phyloP scores from a whole-genome alignment of 2,329 filamentous ascomycete genomes.

The Colletotrichum musicola region DNA sequence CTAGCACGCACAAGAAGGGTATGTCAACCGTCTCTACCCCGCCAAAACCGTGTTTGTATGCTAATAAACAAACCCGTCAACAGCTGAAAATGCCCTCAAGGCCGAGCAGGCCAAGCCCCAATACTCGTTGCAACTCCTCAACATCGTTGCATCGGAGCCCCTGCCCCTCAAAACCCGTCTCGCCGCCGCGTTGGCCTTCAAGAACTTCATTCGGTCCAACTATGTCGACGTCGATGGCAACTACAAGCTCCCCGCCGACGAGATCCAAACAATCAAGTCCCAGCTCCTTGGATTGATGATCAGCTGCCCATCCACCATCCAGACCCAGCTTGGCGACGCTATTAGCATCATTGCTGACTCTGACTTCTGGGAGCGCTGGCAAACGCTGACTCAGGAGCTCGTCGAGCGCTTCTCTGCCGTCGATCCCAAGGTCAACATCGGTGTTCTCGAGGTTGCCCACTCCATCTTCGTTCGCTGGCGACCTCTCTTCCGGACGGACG shows the following conservation, averaged over 20 bases:
- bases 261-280: conserved; percentile 91
- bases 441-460: conserved; percentile 96
- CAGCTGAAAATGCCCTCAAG: conserved; percentile 86
- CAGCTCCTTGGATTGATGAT: conserved; percentile 98
- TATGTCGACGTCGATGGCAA: conserved; percentile 96
- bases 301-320: conserved; percentile 85
- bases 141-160: conserved; percentile 84
- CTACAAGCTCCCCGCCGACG: conserved; percentile 86
- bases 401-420: conserved; percentile 86
- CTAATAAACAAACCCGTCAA: conserved; percentile 51
- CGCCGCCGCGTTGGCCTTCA: conserved; percentile 93
- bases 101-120: conserved; percentile 84
- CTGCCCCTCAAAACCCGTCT: conserved; percentile 85
- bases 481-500: conserved; percentile 92
- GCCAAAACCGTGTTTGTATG: conserved; percentile 44
- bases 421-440: conserved; percentile 88
- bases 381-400: conserved; percentile 93
- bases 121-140: conserved; percentile 89
- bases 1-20: conserved; percentile 91
- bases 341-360: conserved; percentile 98
- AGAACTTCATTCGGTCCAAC: conserved; percentile 96
- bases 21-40: conserved; percentile 47
- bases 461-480: conserved; percentile 98
- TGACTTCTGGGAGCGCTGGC: conserved; percentile 96
- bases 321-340: conserved; percentile 94